These are phyloP conservation scores for Aspergillus arachidicola DNA, from an alignment of 2,329 filamentous ascomycete species.

Conservation along the genomic window DNA sequence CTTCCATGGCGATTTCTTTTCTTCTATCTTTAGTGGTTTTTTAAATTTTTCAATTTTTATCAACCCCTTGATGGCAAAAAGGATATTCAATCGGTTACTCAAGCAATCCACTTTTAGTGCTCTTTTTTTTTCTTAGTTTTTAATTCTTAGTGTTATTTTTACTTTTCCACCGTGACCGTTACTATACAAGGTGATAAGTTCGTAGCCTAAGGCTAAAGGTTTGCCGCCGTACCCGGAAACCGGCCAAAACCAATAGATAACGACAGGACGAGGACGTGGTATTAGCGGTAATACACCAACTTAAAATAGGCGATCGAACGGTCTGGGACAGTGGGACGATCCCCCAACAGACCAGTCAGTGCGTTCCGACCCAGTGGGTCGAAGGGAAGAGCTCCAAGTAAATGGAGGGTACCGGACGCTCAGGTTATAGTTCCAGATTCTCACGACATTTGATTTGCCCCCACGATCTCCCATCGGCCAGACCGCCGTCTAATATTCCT, in stretches of 20 bases:
- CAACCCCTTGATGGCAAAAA: neutral
- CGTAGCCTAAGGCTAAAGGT: constrained; percentile 1
- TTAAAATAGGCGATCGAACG: constrained; percentile 31
- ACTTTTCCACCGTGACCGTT: neutral
- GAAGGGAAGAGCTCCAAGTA: constrained; percentile 6
- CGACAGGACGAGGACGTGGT: constrained; percentile 11
- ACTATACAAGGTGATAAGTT: constrained; percentile 1
- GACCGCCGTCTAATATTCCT: constrained; percentile 2
- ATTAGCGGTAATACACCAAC: constrained; percentile 24
- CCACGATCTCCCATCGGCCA: constrained; percentile 1
- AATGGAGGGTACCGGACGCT: constrained; percentile 5
- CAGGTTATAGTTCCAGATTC: constrained; percentile 1
- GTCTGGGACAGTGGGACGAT: constrained; percentile 29
- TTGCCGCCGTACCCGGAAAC: constrained; percentile 25
- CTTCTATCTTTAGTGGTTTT: neutral
- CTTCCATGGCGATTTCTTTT: neutral
- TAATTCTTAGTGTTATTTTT: neutral
- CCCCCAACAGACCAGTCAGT: constrained; percentile 21
- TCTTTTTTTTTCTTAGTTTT: neutral
- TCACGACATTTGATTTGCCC: constrained; percentile 2
- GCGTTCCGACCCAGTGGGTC: constrained; percentile 17
- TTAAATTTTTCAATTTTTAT: neutral
- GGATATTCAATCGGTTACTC: neutral
- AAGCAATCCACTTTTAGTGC: neutral
- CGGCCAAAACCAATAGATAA: constrained; percentile 10